Base-by-base conservation (phyloP, 2,329 filamentous ascomycete genomes). In the Paraphoma chrysanthemicola region DNA sequence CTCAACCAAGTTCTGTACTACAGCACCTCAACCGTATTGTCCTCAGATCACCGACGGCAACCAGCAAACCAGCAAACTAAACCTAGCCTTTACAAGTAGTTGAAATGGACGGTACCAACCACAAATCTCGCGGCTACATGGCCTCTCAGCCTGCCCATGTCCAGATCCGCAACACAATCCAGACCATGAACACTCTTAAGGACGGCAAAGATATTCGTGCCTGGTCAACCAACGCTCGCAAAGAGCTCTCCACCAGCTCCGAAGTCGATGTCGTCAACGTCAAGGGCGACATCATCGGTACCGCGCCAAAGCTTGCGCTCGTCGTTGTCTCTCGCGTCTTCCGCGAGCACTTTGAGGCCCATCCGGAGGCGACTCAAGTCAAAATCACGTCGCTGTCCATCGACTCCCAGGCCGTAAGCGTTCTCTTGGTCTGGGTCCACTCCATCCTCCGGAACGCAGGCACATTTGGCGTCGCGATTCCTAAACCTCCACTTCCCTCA, bases 381-480 rank as follows among this genome's bases (percentile, higher is more conserved):
- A 51, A 44, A 29, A 14, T 48, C 28, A 1, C 17, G 9, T 18
- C n/a, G 3, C 10, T 10, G 2, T n/a, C 39, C n/a, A 17, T 42
- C 16, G 44, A 46, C 29, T 2, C 7, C 6, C 8, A n/a, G 6
- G 10, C 51, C 6, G 44, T 53, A 5, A 5, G 31, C 10, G 9
- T 5, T 10, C 18, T 53, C n/a, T 3, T 48, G 12, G 36, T 8
- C 10, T 53, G 51, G 44, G 9, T 53, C 36, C 42, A 42, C n/a
- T 11, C 33, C n/a, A 48, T 48, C 14, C 14, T 33, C 12, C 29
- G 16, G 4, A 6, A 30, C 6, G 11, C 36, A 12, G 44, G 38
- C 33, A 56, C 44, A n/a, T 48, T 39, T 2, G 48, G 48, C 12
- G n/a, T 51, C 23, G 28, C 9, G 9, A 11, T 56, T n/a, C 53